Percentiles rank a stretch among this genome's conserved stretches.
phyloP scores from a whole-genome alignment of 2,329 filamentous ascomycete genomes.

The Cercospora citrullina region DNA sequence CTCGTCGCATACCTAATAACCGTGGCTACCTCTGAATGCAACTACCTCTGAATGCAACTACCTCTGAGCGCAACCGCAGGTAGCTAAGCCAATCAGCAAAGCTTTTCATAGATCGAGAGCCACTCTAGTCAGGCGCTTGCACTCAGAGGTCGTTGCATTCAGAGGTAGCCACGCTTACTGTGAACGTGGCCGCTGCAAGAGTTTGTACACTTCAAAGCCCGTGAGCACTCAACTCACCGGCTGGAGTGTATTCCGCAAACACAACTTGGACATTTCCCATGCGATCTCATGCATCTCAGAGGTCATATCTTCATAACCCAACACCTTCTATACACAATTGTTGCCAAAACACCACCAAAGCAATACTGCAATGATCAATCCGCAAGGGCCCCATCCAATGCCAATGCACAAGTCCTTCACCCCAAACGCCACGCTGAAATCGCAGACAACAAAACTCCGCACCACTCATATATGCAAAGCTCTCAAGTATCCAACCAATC shows the following conservation, averaged over 20 bases:
- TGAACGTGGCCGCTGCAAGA: too few relatives aligned
- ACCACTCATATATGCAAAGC: not conserved
- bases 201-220: too few relatives aligned
- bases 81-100: too few relatives aligned
- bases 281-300: not conserved
- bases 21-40: too few relatives aligned
- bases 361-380: not conserved
- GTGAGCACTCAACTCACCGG: too few relatives aligned
- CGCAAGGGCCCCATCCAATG: not conserved
- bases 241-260: not conserved
- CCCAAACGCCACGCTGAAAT: constrained; percentile 17
- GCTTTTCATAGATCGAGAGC: too few relatives aligned
- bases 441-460: constrained; percentile 2
- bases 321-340: not conserved
- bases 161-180: too few relatives aligned
- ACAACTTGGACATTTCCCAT: not conserved
- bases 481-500: not conserved
- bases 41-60: too few relatives aligned
- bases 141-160: too few relatives aligned
- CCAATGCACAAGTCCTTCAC: not conserved
- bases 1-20: too few relatives aligned
- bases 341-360: not conserved
- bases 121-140: too few relatives aligned
- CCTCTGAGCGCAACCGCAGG: too few relatives aligned
- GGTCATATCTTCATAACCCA: not conserved